phyloP scores from a whole-genome alignment of 306 rosid species.

The Hylodesmum podocarpum region DNA sequence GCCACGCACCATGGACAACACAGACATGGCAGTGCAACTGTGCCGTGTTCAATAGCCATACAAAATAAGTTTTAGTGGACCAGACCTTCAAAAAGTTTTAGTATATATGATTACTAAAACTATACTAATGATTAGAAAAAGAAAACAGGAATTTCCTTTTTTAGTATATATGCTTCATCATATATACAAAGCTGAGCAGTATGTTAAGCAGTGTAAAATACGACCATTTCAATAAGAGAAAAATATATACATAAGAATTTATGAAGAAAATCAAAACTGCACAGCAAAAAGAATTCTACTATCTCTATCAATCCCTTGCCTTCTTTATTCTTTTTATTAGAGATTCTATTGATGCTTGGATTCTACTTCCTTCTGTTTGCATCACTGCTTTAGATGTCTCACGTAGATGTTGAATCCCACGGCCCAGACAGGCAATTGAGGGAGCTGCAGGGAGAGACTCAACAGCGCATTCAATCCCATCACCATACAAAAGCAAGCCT shows the following conservation, averaged over 20 bases:
- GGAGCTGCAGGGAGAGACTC: slow-evolving; percentile 68
- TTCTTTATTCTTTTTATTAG: slow-evolving; percentile 55
- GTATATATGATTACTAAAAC: no score
- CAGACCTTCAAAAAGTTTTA: not conserved
- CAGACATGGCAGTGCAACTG: not conserved
- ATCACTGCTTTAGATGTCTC: slow-evolving; percentile 49
- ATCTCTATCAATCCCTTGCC: slow-evolving; percentile 45
- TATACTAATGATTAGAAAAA: no score
- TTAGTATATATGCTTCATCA: not conserved
- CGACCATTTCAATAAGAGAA: not conserved
- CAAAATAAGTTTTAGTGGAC: not conserved
- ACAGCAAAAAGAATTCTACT: slow-evolving; percentile 25
- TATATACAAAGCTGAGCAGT: not conserved
- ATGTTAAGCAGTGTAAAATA: not conserved
- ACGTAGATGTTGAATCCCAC: slow-evolving; percentile 64
- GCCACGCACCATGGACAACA: not conserved
- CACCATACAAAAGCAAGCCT: slow-evolving; percentile 61
- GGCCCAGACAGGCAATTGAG: slow-evolving; percentile 76
- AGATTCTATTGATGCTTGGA: slow-evolving; percentile 60
- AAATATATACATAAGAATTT: slow-evolving; percentile 41
- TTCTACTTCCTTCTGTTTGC: slow-evolving; percentile 55
- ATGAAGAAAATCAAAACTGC: slow-evolving; percentile 25
- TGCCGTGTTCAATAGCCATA: not conserved
- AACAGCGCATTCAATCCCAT: slow-evolving; percentile 72
- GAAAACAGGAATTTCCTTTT: no score